Evolutionary conservation across 2,329 filamentous ascomycete genomes (phyloP), one percentile per base, ranked within the genome.

Genomic region (Penicillium hordei): DNA sequence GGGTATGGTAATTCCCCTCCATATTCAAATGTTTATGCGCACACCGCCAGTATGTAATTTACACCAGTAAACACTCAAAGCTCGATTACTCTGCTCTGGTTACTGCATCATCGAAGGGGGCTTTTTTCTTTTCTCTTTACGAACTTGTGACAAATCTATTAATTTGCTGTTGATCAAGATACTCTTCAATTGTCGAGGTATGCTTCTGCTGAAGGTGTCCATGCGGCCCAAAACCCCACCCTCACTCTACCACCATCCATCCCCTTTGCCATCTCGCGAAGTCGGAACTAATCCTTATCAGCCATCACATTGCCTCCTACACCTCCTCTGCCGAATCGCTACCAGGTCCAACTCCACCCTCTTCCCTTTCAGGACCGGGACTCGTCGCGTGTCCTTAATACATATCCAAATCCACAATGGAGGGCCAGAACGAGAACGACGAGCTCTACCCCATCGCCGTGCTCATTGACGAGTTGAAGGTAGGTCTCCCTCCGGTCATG

Each of bases 371-470:
- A 70, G 67, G 65, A 70, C 69, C 67, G 66, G 66, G 69, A 66
- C 65, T 66, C 57, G 64, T 62, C 67, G 65, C 60, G 67, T 68
- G 63, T 58, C 45, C 57, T 53, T 63, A 63, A 66, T 61, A 66
- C 60, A 61, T 54, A 64, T 60, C 60, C 56, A 57, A 60, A 72
- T 76, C 79, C 85, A 84, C 78, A 78, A 97, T 97, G 93, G 91
- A 97, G 81, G 89, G 89, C 80, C 85, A 88, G 78, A 90, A 89
- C 80, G 87, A 93, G 82, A 95, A 89, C 78, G 94, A 99, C 81
- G 95, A 97, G 88, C 92, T 99, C 73, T 99, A 97, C 80, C 94
- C 94, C 77, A 99, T 99, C 83, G 94, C 95, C 75, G 94, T 99
- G 69, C 88, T 99, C 79, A 99, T 99, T 80, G 94, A 99, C 79